Evolutionary conservation across 2,329 filamentous ascomycete genomes (phyloP).

Genomic region (Pyricularia pennisetigena): DNA sequence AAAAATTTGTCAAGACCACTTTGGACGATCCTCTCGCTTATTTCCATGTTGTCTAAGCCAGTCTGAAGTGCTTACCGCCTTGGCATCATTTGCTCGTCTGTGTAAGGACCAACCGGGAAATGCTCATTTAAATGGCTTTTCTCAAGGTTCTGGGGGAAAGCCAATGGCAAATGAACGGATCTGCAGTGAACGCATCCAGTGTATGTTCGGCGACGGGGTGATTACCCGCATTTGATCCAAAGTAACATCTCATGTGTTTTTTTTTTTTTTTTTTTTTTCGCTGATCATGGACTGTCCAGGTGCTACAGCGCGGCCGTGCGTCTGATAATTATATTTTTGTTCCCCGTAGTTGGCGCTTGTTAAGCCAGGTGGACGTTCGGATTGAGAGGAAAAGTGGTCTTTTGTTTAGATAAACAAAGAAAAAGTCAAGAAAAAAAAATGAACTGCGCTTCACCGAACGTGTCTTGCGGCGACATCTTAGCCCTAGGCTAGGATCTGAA

Average conservation of each 20-base stretch:
- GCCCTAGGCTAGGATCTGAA: not conserved
- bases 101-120: not conserved
- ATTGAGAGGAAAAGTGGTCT: not conserved
- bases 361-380: not conserved
- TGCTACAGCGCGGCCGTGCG: not conserved
- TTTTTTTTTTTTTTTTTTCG: not conserved
- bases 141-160: not conserved
- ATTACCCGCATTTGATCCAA: not conserved
- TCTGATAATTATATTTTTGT: not conserved
- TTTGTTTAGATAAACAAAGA: too few relatives aligned
- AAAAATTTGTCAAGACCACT: not conserved
- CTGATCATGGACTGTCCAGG: not conserved
- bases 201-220: not conserved
- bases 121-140: not conserved
- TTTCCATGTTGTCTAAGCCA: not conserved
- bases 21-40: not conserved
- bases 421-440: too few relatives aligned
- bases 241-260: not conserved
- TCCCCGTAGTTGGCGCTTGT: not conserved
- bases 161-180: not conserved
- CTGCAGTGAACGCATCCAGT: not conserved
- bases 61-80: not conserved
- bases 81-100: not conserved
- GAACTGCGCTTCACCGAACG: not conserved
- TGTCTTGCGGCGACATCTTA: not conserved